phyloP scores from a whole-genome alignment of 371 early-diverging fungal genomes.

The Mortierella sp. region DNA sequence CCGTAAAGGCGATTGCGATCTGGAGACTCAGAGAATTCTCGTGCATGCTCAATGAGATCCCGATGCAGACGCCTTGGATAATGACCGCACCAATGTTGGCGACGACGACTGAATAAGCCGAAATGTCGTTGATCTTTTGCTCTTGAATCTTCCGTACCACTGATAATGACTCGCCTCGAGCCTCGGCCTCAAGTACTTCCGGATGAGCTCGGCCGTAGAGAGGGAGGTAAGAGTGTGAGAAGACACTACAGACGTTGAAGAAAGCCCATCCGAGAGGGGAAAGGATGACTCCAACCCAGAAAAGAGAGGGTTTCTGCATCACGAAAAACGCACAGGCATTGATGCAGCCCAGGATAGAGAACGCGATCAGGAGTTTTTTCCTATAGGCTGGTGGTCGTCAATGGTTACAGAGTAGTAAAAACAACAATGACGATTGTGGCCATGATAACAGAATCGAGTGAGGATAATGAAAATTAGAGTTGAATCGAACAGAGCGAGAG shows the following conservation, averaged over 20 bases:
- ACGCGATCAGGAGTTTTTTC: conserved; percentile 30
- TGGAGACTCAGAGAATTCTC: conserved; percentile 29
- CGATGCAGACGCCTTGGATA: conserved; percentile 57
- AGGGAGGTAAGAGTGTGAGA: conserved; percentile 69
- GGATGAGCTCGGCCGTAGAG: conserved; percentile 64
- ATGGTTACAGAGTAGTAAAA: neutral
- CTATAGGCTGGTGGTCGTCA: conserved; percentile 24
- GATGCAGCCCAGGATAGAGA: conserved; percentile 38
- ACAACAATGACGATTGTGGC: no score
- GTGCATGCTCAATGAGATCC: conserved; percentile 55
- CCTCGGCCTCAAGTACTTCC: conserved; percentile 48
- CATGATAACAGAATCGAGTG: no score
- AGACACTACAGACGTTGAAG: conserved; percentile 57
- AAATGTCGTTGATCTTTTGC: conserved; percentile 58
- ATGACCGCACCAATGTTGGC: conserved; percentile 56
- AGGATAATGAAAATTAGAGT: no score
- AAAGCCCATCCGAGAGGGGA: conserved; percentile 35
- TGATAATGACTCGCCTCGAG: conserved; percentile 13
- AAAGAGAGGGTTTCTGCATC: conserved; percentile 20
- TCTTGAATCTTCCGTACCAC: conserved; percentile 47
- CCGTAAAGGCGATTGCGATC: conserved; percentile 60
- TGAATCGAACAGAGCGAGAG: no score
- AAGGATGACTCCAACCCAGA: conserved; percentile 42
- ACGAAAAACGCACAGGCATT: conserved; percentile 21
- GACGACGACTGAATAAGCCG: conserved; percentile 56